A percentile compares a stretch with the other conserved stretches of the same genome.
Conservation (phyloP, 108 stramenopile species). For the Skeletonema costatum region DNA sequence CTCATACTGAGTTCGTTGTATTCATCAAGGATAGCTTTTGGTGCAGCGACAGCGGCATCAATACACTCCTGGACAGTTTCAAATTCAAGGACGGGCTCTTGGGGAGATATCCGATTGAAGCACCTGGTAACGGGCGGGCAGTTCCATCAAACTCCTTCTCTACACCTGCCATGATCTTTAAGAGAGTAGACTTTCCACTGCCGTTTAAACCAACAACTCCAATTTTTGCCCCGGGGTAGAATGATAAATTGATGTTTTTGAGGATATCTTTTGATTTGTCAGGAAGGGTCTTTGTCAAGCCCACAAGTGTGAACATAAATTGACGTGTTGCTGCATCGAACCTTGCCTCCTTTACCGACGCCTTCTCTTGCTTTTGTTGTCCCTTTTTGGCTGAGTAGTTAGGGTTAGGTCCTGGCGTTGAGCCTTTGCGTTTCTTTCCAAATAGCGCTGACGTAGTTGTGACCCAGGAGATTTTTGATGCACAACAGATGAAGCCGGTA, state of each 20-base stretch:
- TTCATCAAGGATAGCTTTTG: conserved; percentile 70
- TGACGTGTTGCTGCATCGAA: conserved; percentile 90
- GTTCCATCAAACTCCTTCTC: conserved; percentile 89
- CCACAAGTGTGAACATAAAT: conserved; percentile 88
- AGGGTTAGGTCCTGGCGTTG: conserved; percentile 32
- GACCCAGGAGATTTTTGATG: background rate
- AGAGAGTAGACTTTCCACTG: conserved; percentile 83
- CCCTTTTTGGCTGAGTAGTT: conserved; percentile 30
- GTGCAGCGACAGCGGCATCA: conserved; percentile 75
- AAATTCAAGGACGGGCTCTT: conserved; percentile 77
- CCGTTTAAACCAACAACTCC: conserved; percentile 93
- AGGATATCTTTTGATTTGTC: conserved; percentile 89
- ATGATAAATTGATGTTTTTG: conserved; percentile 82
- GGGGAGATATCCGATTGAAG: conserved; percentile 83
- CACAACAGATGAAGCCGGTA: background rate
- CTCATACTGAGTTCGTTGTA: conserved; percentile 81
- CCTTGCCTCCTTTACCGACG: conserved; percentile 78
- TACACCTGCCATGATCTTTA: conserved; percentile 97
- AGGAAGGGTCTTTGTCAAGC: conserved; percentile 79
- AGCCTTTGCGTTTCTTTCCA: conserved; percentile 35
- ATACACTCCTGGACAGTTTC: conserved; percentile 88
- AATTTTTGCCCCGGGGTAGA: conserved; percentile 94
- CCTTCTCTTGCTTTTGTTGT: conserved; percentile 74
- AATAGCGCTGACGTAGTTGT: conserved; percentile 15
- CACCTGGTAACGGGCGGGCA: conserved; percentile 85